phyloP scores from a whole-genome alignment of 768 basidiomycete species.

The Gelatoporia subvermispora region DNA sequence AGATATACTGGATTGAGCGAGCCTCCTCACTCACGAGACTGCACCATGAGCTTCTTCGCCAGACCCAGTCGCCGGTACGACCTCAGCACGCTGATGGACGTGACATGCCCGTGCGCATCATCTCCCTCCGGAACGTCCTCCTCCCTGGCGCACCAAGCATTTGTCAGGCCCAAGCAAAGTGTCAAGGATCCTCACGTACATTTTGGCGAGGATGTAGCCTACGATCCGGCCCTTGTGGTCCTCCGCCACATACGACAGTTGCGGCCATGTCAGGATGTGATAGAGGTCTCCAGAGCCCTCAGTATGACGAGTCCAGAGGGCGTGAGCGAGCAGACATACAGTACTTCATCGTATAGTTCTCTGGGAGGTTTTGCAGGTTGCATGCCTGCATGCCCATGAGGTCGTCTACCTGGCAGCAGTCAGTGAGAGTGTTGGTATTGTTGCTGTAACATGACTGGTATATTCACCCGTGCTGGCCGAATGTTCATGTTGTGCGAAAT shows the following conservation, averaged over 20 bases:
- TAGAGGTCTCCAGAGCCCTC: slow-evolving; percentile 62
- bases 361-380: slow-evolving; percentile 89
- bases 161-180: neutral
- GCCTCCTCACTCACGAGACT: slow-evolving; percentile 88
- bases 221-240: slow-evolving; percentile 86
- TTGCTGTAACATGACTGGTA: neutral
- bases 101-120: slow-evolving; percentile 85
- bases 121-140: slow-evolving; percentile 53
- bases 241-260: slow-evolving; percentile 89
- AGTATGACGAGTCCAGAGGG: neutral
- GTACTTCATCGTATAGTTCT: slow-evolving; percentile 83
- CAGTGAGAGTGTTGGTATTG: neutral
- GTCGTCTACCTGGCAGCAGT: slow-evolving; percentile 65
- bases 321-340: slow-evolving; percentile 38
- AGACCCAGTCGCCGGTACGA: slow-evolving; percentile 88
- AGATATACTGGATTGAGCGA: too few relatives aligned
- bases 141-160: slow-evolving; percentile 45
- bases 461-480: slow-evolving; percentile 29
- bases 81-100: slow-evolving; percentile 91
- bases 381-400: slow-evolving; percentile 90
- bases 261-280: slow-evolving; percentile 88
- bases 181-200: slow-evolving; percentile 44
- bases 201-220: slow-evolving; percentile 94
- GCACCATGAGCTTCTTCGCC: slow-evolving; percentile 91
- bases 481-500: slow-evolving; percentile 40